Percentiles rank a stretch among this genome's conserved stretches.
phyloP scores from a whole-genome alignment of 129 eudicot species.

The Tagetes patula region DNA sequence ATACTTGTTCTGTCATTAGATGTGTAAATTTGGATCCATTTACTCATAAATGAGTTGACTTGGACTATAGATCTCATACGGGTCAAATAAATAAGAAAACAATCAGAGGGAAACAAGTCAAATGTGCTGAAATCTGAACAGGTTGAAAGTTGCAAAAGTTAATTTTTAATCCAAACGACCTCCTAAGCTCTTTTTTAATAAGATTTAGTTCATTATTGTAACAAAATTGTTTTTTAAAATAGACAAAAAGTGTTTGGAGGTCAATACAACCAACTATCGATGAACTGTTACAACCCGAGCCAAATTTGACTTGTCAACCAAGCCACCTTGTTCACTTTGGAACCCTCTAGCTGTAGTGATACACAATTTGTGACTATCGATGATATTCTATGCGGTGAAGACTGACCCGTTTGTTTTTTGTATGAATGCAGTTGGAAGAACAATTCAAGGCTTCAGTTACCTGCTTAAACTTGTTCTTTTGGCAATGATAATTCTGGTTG shows the following conservation, averaged over 20 bases:
- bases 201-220: background rate
- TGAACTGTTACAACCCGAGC: background rate
- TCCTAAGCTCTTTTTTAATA: background rate
- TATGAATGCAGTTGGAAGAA: constrained; percentile 82
- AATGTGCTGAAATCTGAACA: background rate
- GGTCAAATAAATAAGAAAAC: background rate
- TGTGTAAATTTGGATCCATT: background rate
- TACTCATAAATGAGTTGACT: background rate
- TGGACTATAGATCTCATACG: background rate
- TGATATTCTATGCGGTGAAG: background rate
- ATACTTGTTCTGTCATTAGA: background rate
- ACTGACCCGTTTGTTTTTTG: background rate
- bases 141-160: background rate
- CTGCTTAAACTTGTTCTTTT: constrained; percentile 55
- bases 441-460: constrained; percentile 76
- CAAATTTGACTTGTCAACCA: background rate
- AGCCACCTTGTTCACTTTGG: background rate
- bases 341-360: background rate
- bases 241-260: background rate
- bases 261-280: background rate
- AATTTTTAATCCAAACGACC: background rate
- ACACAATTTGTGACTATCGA: background rate
- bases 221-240: background rate
- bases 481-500: constrained; percentile 3
- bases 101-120: background rate